Conservation (phyloP, 2,329 filamentous ascomycete species). For the Aspergillus novoparasiticus region DNA sequence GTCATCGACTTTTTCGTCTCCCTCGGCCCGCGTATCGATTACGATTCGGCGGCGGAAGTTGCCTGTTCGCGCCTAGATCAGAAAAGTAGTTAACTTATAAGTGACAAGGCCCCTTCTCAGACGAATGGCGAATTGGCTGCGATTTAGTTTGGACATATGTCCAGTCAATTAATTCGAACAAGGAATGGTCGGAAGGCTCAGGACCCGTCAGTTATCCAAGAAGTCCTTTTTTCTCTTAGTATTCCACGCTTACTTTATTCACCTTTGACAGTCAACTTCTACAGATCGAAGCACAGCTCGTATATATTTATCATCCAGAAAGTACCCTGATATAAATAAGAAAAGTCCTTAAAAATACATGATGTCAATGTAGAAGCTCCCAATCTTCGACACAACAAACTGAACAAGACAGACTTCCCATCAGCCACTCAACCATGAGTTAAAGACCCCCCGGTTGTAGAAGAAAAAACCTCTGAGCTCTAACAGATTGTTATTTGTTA, state of each 20-base stretch:
- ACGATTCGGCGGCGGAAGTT: background rate
- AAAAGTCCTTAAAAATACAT: conserved; percentile 32
- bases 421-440: background rate
- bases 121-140: background rate
- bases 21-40: background rate
- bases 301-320: background rate
- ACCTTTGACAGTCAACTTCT: background rate
- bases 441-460: background rate
- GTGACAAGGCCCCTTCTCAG: background rate
- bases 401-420: conserved; percentile 1
- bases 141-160: background rate
- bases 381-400: conserved; percentile 13
- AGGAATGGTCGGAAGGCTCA: background rate
- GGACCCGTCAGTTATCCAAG: background rate
- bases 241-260: background rate
- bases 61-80: background rate
- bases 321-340: conserved; percentile 5
- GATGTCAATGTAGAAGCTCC: conserved; percentile 13
- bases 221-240: background rate
- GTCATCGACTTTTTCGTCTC: background rate
- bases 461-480: background rate
- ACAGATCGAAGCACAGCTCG: background rate
- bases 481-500: conserved; percentile 7
- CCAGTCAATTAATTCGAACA: background rate
- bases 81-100: background rate